phyloP scores from a whole-genome alignment of 73 alveolate genomes.

The Symbiodinium pilosum region DNA sequence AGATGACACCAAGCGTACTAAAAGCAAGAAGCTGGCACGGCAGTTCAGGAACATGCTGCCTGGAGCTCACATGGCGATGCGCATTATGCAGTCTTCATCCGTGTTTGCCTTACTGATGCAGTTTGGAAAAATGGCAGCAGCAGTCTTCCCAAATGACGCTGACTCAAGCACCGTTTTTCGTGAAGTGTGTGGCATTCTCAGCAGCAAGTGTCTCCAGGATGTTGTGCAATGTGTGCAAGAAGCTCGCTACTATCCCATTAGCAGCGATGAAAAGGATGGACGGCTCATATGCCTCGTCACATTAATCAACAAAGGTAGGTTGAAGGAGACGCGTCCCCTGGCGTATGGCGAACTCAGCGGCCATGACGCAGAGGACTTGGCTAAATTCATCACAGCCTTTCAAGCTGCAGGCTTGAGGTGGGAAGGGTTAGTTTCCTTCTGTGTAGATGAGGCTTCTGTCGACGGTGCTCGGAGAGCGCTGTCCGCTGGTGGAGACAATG shows the following conservation, averaged over 20 bases:
- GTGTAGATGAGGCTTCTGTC: conserved; percentile 23
- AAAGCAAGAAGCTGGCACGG: background rate
- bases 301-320: background rate
- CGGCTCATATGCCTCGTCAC: background rate
- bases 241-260: background rate
- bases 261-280: background rate
- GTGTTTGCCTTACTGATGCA: background rate
- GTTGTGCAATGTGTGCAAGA: background rate
- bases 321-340: background rate
- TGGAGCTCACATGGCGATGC: background rate
- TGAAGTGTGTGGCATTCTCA: background rate
- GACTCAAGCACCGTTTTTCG: background rate
- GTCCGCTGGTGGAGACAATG: background rate
- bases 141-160: background rate
- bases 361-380: conserved; percentile 1
- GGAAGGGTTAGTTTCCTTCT: no score
- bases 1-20: no score
- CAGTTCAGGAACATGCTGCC: background rate
- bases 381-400: background rate
- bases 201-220: no score
- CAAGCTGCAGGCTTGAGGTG: background rate
- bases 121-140: background rate
- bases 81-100: background rate
- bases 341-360: conserved; percentile 10
- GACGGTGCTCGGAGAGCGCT: background rate